phyloP scores from a whole-genome alignment of 768 basidiomycete species.

The Suillus ampliporus region DNA sequence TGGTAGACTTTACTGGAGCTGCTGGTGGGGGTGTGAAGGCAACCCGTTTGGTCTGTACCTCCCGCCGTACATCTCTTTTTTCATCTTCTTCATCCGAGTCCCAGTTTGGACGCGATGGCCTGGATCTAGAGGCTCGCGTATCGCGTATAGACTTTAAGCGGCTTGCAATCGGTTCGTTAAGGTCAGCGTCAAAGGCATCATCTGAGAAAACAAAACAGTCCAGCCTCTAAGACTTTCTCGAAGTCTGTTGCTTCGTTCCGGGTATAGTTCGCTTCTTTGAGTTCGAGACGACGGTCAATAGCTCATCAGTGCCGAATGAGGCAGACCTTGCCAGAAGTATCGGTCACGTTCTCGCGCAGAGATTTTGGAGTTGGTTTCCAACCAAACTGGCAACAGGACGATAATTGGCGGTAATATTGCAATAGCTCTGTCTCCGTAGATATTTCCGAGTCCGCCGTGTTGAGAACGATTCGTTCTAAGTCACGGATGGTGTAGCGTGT shows the following conservation, averaged over 20 bases:
- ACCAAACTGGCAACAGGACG: background rate
- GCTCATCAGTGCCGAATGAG: background rate
- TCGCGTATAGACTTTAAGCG: too few relatives aligned
- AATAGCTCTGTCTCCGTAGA: slow-evolving; percentile 6
- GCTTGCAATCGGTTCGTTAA: too few relatives aligned
- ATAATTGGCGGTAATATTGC: slow-evolving; percentile 3
- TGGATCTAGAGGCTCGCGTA: too few relatives aligned
- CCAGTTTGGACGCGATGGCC: too few relatives aligned
- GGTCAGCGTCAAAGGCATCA: too few relatives aligned
- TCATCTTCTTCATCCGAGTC: background rate
- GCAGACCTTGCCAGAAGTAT: slow-evolving; percentile 2
- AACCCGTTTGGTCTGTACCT: slow-evolving; percentile 1
- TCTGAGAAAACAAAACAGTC: too few relatives aligned
- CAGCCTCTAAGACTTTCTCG: too few relatives aligned
- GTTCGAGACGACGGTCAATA: too few relatives aligned
- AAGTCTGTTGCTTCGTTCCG: too few relatives aligned
- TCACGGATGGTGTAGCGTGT: background rate
- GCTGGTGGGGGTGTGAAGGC: background rate
- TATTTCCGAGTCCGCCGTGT: background rate
- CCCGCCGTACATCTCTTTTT: background rate
- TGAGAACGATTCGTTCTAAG: background rate
- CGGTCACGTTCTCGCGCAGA: background rate
- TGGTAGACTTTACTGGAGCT: background rate
- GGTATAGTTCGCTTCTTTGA: too few relatives aligned
- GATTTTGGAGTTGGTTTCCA: slow-evolving; percentile 9